These are phyloP conservation scores for Ogataea angusta DNA, from an alignment of 805 yeast genomes.

Conservation along the genomic window DNA sequence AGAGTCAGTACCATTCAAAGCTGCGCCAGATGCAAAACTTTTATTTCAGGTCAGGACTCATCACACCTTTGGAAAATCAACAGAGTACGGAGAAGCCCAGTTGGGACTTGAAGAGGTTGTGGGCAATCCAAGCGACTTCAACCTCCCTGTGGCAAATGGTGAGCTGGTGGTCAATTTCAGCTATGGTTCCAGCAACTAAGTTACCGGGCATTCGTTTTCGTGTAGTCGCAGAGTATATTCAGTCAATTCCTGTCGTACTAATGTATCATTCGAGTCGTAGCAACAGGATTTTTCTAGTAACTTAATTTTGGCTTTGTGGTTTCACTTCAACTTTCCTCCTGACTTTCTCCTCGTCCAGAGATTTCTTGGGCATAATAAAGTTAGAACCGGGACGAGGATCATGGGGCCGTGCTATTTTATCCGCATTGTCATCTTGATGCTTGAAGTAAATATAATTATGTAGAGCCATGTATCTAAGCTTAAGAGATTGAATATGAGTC, in stretches of 20 bases:
- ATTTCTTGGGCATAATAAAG: not conserved
- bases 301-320: not conserved
- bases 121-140: conserved; percentile 43
- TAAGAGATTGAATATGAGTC: not conserved
- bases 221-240: not conserved
- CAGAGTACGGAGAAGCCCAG: conserved; percentile 58
- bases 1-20: conserved; percentile 66
- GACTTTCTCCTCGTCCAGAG: not conserved
- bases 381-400: conserved; percentile 27
- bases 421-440: conserved; percentile 35
- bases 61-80: conserved; percentile 70
- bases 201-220: too few relatives aligned
- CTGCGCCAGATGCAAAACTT: conserved; percentile 58
- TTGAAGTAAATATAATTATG: conserved; percentile 43
- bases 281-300: too few relatives aligned
- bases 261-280: too few relatives aligned
- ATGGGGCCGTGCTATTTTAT: conserved; percentile 37
- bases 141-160: conserved; percentile 36
- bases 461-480: conserved; percentile 36
- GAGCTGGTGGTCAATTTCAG: conserved; percentile 40
- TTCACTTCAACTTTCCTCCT: not conserved
- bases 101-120: conserved; percentile 49
- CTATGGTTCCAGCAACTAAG: conserved; percentile 23
- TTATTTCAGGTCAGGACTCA: conserved; percentile 60
- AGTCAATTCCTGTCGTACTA: not conserved